phyloP scores from a whole-genome alignment of 305 asterid species.

The Vinca major region DNA sequence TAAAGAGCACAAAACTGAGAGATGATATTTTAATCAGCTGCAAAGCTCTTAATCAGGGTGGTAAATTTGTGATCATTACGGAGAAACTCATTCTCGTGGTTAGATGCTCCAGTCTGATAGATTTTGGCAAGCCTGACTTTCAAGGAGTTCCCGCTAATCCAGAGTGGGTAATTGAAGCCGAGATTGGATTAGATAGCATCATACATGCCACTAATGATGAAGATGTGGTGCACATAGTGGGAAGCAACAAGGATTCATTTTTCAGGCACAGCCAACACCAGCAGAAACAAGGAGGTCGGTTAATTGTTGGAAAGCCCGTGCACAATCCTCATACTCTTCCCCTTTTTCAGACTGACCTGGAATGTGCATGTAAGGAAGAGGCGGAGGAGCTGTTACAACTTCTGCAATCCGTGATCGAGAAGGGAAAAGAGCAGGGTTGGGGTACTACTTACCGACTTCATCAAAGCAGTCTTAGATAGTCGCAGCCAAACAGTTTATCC shows the following conservation, averaged over 20 bases:
- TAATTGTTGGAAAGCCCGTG: constrained; percentile 36
- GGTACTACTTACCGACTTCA: constrained; percentile 47
- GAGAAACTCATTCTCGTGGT: constrained; percentile 54
- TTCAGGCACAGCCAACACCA: constrained; percentile 37
- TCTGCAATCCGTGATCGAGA: constrained; percentile 48
- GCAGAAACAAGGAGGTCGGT: constrained; percentile 30
- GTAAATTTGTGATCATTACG: constrained; percentile 55
- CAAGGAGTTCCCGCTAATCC: constrained; percentile 79
- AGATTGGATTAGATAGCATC: constrained; percentile 60
- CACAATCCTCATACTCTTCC: constrained; percentile 45
- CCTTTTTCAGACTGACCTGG: constrained; percentile 56
- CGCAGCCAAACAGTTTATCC: neutral
- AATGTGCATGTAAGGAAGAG: constrained; percentile 36
- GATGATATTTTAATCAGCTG: constrained; percentile 55
- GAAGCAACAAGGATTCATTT: constrained; percentile 53
- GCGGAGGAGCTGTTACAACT: constrained; percentile 58
- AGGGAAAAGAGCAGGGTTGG: constrained; percentile 65
- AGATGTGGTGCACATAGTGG: constrained; percentile 73
- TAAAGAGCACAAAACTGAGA: constrained; percentile 36
- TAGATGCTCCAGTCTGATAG: constrained; percentile 53
- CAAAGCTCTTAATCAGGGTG: constrained; percentile 61
- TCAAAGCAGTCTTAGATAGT: constrained; percentile 50
- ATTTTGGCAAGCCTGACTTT: constrained; percentile 50
- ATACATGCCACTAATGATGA: constrained; percentile 64
- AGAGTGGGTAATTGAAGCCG: constrained; percentile 55